Evolutionary conservation across 2,329 filamentous ascomycete genomes (phyloP), one percentile per base, ranked within the genome.

Genomic region (Colletotrichum sidae): DNA sequence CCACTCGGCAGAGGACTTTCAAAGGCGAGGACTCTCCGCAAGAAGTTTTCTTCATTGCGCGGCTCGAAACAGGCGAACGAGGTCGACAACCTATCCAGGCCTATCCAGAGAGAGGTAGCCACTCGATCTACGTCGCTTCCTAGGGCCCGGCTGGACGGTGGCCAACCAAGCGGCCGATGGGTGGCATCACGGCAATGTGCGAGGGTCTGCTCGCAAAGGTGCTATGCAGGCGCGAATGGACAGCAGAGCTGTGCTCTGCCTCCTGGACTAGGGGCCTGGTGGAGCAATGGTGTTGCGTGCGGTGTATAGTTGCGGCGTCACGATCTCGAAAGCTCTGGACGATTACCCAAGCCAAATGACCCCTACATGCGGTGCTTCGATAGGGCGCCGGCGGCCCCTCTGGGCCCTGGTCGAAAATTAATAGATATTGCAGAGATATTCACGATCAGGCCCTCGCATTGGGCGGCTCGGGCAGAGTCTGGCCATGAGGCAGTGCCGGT

Each of bases 401-500:
- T 8, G 15, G 12, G n/a, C n/a, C 39, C 38, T 12, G 34, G 1
- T 15, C 39, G 10, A 9, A 17, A 44, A 44, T 13, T 8, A 13
- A 13, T n/a, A 44, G 4, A 44, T 44, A 13, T 44, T 37, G 25
- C 25, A 25, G 25, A 25, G 25, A 25, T 25, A 5, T 4, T 25
- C 25, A 25, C 49, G 46, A 33, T 39, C 9, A n/a, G 17, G n/a
- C 34, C 45, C 38, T 56, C 13, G 33, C 13, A 10, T 61, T 60
- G 57, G 62, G 62, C 58, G 52, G 53, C 47, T 44, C 41, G 34
- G 33, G 10, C 10, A n/a, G 17, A 39, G 58, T 62, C 52, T 65
- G 46, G 52, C 52, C 42, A 10, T 57, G 73, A 75, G 71, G 75
- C 75, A 73, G 70, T 72, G 72, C 69, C 57, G 67, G 74, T 74